Conservation (phyloP, 148 eudicot species). For the Limonium bicolor region DNA sequence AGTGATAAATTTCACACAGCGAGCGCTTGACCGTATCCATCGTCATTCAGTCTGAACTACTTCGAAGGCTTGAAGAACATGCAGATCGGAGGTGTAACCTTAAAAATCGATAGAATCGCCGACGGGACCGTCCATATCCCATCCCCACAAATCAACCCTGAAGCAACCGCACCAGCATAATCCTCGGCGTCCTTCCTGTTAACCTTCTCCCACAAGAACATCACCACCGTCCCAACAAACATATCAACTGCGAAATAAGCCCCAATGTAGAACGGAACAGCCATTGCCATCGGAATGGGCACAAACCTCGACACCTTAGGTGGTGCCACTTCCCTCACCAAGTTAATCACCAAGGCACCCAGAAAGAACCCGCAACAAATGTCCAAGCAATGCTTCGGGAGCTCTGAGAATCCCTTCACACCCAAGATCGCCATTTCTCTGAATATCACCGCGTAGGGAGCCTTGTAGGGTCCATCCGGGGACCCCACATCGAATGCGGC, state of each 20-base stretch:
- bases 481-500: conserved; percentile 42
- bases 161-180: conserved; percentile 51
- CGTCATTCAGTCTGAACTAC: no score
- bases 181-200: conserved; percentile 43
- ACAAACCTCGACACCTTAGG: conserved; percentile 22
- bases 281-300: conserved; percentile 84
- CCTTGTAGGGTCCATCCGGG: conserved; percentile 24
- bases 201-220: conserved; percentile 31
- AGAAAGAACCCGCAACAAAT: conserved; percentile 39
- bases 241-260: conserved; percentile 55
- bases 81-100: conserved; percentile 56
- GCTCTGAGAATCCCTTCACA: conserved; percentile 36
- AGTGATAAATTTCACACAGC: no score
- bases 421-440: conserved; percentile 51
- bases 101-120: conserved; percentile 43
- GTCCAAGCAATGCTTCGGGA: conserved; percentile 50
- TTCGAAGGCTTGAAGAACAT: no score
- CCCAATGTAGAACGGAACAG: conserved; percentile 63
- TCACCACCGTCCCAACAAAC: conserved; percentile 58
- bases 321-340: conserved; percentile 21
- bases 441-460: conserved; percentile 38
- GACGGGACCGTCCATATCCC: conserved; percentile 69
- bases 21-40: no score
- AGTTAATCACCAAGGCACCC: conserved; percentile 33
- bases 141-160: conserved; percentile 78